These are phyloP conservation scores for Dendrocalamus latiflorus DNA, from an alignment of 202 grass and related monocot genomes.

Conservation along the genomic window DNA sequence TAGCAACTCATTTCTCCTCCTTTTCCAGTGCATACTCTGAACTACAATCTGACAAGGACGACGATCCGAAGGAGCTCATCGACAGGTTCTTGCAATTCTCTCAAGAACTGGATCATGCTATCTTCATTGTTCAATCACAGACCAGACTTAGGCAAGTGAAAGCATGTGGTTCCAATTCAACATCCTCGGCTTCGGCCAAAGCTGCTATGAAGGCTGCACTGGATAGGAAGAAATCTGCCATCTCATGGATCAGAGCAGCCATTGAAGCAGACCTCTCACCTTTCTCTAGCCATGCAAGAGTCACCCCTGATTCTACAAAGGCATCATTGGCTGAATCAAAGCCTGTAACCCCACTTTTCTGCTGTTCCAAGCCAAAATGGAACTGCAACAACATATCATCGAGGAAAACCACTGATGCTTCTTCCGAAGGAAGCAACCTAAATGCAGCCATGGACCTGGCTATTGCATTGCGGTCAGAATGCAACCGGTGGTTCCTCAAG, in stretches of 20 bases:
- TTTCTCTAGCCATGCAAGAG: slow-evolving; percentile 25
- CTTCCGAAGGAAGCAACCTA: slow-evolving; percentile 25
- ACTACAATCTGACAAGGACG: too few relatives aligned
- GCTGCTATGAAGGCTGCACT: slow-evolving; percentile 37
- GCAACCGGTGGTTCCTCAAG: slow-evolving; percentile 69
- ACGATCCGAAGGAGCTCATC: too few relatives aligned
- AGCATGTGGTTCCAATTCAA: slow-evolving; percentile 14
- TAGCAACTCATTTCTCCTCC: too few relatives aligned
- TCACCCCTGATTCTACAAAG: slow-evolving; percentile 11
- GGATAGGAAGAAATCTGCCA: slow-evolving; percentile 62
- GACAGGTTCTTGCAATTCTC: too few relatives aligned
- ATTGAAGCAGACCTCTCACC: slow-evolving; percentile 56
- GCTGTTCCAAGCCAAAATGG: slow-evolving; percentile 47
- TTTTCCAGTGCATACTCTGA: too few relatives aligned
- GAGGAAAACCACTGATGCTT: slow-evolving; percentile 34
- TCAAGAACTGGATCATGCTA: too few relatives aligned
- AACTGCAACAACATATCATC: slow-evolving; percentile 18
- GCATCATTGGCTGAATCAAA: slow-evolving; percentile 10
- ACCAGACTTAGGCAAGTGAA: neutral
- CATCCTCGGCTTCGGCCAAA: slow-evolving; percentile 25
- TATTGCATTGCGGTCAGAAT: slow-evolving; percentile 37
- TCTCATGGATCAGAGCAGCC: slow-evolving; percentile 75
- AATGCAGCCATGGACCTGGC: slow-evolving; percentile 39
- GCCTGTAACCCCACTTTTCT: slow-evolving; percentile 31
- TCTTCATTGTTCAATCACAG: too few relatives aligned